Percentiles rank a stretch among this genome's conserved stretches.
These are phyloP conservation scores for Fusarium sp. DNA, from an alignment of 2,329 filamentous ascomycete genomes.

Conservation along the genomic window DNA sequence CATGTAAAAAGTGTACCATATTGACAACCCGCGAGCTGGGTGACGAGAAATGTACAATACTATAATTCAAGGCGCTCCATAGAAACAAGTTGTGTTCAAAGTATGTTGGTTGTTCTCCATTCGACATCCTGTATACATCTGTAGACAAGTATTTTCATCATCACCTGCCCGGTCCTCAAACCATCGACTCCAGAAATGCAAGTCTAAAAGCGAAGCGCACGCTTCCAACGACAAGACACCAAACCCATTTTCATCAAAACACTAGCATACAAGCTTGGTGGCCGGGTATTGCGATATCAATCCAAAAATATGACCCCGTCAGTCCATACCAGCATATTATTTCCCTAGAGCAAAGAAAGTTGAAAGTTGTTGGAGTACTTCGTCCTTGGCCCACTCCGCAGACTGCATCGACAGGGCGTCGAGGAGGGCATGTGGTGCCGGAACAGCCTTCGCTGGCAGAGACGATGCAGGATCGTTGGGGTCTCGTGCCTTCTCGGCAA, in stretches of 20 bases:
- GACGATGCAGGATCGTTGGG: slow-evolving; percentile 65
- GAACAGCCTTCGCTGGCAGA: slow-evolving; percentile 75
- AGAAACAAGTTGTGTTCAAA: slow-evolving; percentile 43
- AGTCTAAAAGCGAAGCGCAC: slow-evolving; percentile 49
- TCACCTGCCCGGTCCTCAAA: slow-evolving; percentile 42
- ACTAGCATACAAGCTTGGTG: slow-evolving; percentile 51
- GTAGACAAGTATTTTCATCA: slow-evolving; percentile 41
- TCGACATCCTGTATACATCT: slow-evolving; percentile 46
- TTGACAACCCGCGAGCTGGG: slow-evolving; percentile 41
- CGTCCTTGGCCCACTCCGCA: slow-evolving; percentile 74
- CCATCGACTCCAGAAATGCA: slow-evolving; percentile 51
- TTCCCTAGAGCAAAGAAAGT: slow-evolving; percentile 65
- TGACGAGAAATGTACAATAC: slow-evolving; percentile 50
- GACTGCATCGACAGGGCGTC: slow-evolving; percentile 77
- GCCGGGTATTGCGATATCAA: slow-evolving; percentile 34
- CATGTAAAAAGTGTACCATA: slow-evolving; percentile 49
- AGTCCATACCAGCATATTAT: slow-evolving; percentile 55
- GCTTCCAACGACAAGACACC: slow-evolving; percentile 49
- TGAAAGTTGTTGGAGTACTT: slow-evolving; percentile 78
- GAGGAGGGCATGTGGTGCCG: slow-evolving; percentile 77
- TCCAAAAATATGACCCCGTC: slow-evolving; percentile 36
- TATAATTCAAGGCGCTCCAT: slow-evolving; percentile 48
- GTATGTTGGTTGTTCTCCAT: slow-evolving; percentile 46
- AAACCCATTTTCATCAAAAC: slow-evolving; percentile 45
- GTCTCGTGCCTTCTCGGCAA: slow-evolving; percentile 78